A percentile compares a stretch with the other conserved stretches of the same genome.
These are phyloP conservation scores for Pseudoperonospora humuli DNA, from an alignment of 352 stramenopile species.

Conservation along the genomic window DNA sequence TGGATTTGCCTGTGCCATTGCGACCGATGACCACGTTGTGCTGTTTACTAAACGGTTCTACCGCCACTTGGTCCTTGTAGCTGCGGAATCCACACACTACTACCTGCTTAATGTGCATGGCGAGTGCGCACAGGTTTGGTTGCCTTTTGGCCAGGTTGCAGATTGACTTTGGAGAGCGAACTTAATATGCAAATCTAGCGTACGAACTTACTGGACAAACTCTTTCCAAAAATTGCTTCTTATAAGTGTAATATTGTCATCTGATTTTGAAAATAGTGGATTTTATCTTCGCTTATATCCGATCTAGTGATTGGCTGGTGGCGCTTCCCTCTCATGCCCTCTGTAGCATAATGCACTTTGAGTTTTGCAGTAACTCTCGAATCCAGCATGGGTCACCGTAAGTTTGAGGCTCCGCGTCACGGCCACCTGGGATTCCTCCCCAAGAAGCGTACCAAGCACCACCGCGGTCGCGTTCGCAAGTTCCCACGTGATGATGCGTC, in stretches of 20 bases:
- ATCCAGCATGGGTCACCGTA: conserved; percentile 94
- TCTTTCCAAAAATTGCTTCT: too few species aligned
- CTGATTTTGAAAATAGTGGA: too few species aligned
- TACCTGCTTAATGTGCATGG: conserved; percentile 97
- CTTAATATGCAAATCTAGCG: too few species aligned
- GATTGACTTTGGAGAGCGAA: conserved; percentile 1
- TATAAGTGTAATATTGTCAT: too few species aligned
- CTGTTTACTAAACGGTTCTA: conserved; percentile 89
- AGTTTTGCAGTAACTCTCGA: conserved; percentile 82
- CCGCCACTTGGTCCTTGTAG: conserved; percentile 88
- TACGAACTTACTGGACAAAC: too few species aligned
- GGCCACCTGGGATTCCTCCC: conserved; percentile 98
- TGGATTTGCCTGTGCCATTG: conserved; percentile 96
- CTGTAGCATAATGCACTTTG: conserved; percentile 32
- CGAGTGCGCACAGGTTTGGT: background rate
- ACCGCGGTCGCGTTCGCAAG: conserved; percentile 97
- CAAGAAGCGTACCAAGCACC: conserved; percentile 99
- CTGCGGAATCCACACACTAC: conserved; percentile 92
- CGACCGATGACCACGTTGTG: conserved; percentile 97
- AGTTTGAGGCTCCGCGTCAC: conserved; percentile 96
- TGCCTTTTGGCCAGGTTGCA: background rate
- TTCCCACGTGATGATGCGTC: conserved; percentile 98
- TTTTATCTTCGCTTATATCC: conserved; percentile 14
- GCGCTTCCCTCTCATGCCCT: background rate
- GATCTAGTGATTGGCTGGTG: conserved; percentile 24